Evolutionary conservation across 2,329 filamentous ascomycete genomes (phyloP), one percentile per base, ranked within the genome.

Genomic region (Arthrobotrys pseudoclavata): DNA sequence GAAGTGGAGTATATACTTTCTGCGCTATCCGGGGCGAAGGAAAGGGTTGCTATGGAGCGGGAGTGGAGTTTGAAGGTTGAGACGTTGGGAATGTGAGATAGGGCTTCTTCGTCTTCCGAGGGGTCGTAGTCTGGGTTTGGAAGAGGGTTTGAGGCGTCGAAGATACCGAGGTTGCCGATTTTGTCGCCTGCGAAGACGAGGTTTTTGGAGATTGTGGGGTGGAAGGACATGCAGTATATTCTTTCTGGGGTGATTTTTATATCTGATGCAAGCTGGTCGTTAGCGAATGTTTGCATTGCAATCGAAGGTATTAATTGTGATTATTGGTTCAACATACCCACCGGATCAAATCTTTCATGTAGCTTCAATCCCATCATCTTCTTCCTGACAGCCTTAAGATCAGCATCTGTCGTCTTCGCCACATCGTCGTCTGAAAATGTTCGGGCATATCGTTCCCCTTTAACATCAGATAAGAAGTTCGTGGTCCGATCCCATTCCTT

Each of bases 131-230:
- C 89, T 15, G 87, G 85, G 4, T 87, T 85, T n/a, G 86, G 85
- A 45, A 68, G 45, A 1, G 74, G 74, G 40, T 71, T 77, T 80
- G 86, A 83, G 0, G 91, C 94, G 82, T 99, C 95, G 68, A 97
- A 95, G 0, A 99, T 89, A 0, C 96, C 96, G 74, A 98, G 87
- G 24, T 93, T 92, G 0, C 96, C 80, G 42, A 80, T 88, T 83
- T 99, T 99, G 82, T 99, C 96, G 10, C 95, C 95, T 0, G 95
- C 95, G 82, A 99, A 96, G 0, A 98, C 88, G 1, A 99, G 86
- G 0, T 94, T 90, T 81, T 98, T 98, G 1, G 94, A 90, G 72
- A 90, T 87, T 0, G 90, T 94, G 0, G 96, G 96, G 81, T 99
- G 96, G 80, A 99, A 95, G 0, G 91, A 90, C 81, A 98, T 89